These are phyloP conservation scores for Graphiopsis chlorocephala DNA, from an alignment of 2,329 filamentous ascomycete genomes.

Conservation along the genomic window DNA sequence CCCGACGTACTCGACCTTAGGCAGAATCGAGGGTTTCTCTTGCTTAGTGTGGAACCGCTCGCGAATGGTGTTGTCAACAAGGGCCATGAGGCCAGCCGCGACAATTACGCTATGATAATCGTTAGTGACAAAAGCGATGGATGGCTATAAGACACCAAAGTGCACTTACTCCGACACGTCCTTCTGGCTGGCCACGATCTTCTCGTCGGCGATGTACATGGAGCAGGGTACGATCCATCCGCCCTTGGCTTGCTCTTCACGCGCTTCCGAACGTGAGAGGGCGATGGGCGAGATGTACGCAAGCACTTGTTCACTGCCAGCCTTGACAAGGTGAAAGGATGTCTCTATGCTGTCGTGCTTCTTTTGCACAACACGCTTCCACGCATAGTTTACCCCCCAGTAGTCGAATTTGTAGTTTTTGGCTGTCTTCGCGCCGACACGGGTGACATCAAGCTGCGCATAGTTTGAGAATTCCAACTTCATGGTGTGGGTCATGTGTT, in stretches of 20 bases:
- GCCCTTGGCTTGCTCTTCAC: constrained; percentile 71
- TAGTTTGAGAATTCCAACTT: constrained; percentile 98
- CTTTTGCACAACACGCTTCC: constrained; percentile 72
- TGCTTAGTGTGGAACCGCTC: constrained; percentile 65
- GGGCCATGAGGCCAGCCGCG: constrained; percentile 80
- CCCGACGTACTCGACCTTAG: constrained; percentile 59
- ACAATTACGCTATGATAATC: constrained; percentile 69
- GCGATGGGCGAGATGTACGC: constrained; percentile 84
- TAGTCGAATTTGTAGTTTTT: constrained; percentile 91
- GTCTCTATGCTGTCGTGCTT: constrained; percentile 62
- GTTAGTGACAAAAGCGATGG: constrained; percentile 12
- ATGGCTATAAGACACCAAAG: neutral
- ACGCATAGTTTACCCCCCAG: constrained; percentile 83
- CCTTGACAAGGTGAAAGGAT: constrained; percentile 41
- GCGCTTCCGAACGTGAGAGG: constrained; percentile 66
- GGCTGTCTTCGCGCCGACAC: constrained; percentile 61
- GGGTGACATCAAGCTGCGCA: constrained; percentile 79
- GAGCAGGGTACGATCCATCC: constrained; percentile 89
- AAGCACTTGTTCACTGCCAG: constrained; percentile 53
- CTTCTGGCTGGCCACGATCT: constrained; percentile 65
- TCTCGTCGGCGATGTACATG: constrained; percentile 81
- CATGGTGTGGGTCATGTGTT: constrained; percentile 58
- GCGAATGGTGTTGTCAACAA: constrained; percentile 90
- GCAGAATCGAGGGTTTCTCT: constrained; percentile 51
- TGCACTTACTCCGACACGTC: constrained; percentile 81